A percentile compares a stretch with the other conserved stretches of the same genome.
These are phyloP conservation scores for Leucaena leucocephala DNA, from an alignment of 306 rosid genomes.

Conservation along the genomic window DNA sequence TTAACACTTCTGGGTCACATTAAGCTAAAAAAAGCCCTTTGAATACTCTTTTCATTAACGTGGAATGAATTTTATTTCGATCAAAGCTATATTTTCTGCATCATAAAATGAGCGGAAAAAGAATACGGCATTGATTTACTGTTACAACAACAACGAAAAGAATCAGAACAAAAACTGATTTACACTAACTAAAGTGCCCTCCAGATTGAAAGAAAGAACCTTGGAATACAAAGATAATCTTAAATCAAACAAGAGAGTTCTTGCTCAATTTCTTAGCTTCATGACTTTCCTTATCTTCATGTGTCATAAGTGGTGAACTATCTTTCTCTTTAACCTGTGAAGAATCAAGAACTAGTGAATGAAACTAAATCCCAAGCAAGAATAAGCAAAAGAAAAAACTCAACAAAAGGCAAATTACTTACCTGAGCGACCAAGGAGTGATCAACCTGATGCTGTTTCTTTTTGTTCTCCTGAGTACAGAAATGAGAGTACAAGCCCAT, in stretches of 20 bases:
- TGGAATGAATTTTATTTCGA: not conserved
- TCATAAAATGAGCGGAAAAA: not conserved
- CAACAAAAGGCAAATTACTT: constrained; percentile 2
- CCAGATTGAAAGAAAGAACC: constrained; percentile 34
- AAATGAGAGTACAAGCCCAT: constrained; percentile 95
- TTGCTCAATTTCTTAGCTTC: constrained; percentile 76
- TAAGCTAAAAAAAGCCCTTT: too few relatives aligned
- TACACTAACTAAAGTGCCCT: constrained; percentile 32
- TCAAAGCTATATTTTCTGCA: constrained; percentile 15
- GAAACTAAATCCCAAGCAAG: constrained; percentile 7
- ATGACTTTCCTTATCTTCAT: constrained; percentile 67
- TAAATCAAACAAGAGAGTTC: constrained; percentile 58
- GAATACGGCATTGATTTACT: constrained; percentile 15
- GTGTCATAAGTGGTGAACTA: constrained; percentile 56
- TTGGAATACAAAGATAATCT: constrained; percentile 27
- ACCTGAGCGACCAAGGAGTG: constrained; percentile 72
- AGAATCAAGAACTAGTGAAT: not conserved
- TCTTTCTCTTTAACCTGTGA: constrained; percentile 77
- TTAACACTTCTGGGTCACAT: too few relatives aligned
- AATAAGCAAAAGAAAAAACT: not conserved
- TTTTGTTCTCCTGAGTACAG: constrained; percentile 80
- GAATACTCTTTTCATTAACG: constrained; percentile 2
- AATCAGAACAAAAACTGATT: constrained; percentile 20
- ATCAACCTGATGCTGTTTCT: constrained; percentile 61
- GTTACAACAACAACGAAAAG: not conserved